These are phyloP conservation scores for Typha latifolia DNA, from an alignment of 176 grass and related monocot genomes.

Conservation along the genomic window DNA sequence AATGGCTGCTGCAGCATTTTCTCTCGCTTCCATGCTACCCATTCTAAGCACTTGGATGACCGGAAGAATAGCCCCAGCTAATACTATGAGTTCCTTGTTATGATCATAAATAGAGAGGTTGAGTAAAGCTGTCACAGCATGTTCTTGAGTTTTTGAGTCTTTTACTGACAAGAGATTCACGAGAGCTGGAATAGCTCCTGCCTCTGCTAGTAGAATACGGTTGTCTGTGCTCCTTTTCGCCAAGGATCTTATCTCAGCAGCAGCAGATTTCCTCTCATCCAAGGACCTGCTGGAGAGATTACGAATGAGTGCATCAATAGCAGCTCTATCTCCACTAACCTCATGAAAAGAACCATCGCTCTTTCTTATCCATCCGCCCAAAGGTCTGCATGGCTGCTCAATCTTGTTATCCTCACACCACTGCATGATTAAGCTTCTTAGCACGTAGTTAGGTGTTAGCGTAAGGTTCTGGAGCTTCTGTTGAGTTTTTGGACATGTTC, in stretches of 20 bases:
- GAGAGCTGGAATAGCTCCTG: conserved; percentile 69
- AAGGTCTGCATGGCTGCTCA: conserved; percentile 47
- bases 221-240: conserved; percentile 92
- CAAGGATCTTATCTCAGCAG: conserved; percentile 78
- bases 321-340: conserved; percentile 47
- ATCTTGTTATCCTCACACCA: conserved; percentile 87
- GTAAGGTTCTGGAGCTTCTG: conserved; percentile 84
- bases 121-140: conserved; percentile 73
- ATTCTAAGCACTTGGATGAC: conserved; percentile 57
- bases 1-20: conserved; percentile 92
- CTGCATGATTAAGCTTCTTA: conserved; percentile 83
- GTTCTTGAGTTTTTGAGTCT: conserved; percentile 88
- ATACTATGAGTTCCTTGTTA: conserved; percentile 87
- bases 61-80: conserved; percentile 76
- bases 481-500: conserved; percentile 91
- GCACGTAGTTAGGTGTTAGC: conserved; percentile 81
- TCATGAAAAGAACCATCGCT: conserved; percentile 61
- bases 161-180: conserved; percentile 65
- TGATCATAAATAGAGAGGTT: conserved; percentile 97
- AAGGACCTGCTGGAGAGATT: conserved; percentile 60
- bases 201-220: conserved; percentile 74
- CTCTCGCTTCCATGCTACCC: conserved; percentile 90
- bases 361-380: conserved; percentile 27
- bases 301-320: conserved; percentile 56
- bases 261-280: conserved; percentile 70